Evolutionary conservation across 805 yeast species (phyloP).

Genomic region (Wickerhamiella bombiphila): DNA sequence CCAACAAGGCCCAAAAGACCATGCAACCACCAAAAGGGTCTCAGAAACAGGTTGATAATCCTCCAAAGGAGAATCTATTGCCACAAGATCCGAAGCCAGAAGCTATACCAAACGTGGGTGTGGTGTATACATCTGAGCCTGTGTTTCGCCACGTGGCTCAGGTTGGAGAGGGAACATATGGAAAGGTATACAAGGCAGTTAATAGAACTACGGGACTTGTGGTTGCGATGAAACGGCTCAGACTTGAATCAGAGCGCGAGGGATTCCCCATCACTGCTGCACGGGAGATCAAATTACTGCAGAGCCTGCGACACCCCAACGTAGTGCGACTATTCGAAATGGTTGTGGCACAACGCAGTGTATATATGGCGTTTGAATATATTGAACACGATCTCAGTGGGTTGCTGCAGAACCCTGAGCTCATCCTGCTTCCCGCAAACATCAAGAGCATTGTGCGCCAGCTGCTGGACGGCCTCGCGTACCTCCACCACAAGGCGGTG

Average conservation of each 20-base stretch:
- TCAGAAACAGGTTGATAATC: neutral
- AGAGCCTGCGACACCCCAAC: constrained; percentile 67
- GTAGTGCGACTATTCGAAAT: constrained; percentile 74
- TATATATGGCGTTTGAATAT: constrained; percentile 86
- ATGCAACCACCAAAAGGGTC: neutral
- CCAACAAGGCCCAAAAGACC: constrained; percentile 1
- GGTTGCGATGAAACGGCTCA: constrained; percentile 75
- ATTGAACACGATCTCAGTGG: constrained; percentile 91
- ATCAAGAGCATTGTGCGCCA: constrained; percentile 71
- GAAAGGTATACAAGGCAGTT: constrained; percentile 81
- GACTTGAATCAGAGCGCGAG: constrained; percentile 79
- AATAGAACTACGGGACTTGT: constrained; percentile 51
- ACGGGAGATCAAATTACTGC: constrained; percentile 76
- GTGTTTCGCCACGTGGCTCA: constrained; percentile 63
- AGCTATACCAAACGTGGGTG: neutral
- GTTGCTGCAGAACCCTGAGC: constrained; percentile 58
- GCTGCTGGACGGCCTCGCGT: constrained; percentile 62
- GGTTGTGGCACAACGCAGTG: constrained; percentile 59
- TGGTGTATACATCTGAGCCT: constrained; percentile 3
- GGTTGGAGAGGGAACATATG: constrained; percentile 99
- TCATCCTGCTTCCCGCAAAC: constrained; percentile 47
- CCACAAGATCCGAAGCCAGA: neutral
- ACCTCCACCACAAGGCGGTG: constrained; percentile 47
- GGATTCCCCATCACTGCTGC: constrained; percentile 90
- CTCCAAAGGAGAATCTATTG: neutral